Conservation (phyloP, 2,329 filamentous ascomycete species). For the Pleomassaria siparia region DNA sequence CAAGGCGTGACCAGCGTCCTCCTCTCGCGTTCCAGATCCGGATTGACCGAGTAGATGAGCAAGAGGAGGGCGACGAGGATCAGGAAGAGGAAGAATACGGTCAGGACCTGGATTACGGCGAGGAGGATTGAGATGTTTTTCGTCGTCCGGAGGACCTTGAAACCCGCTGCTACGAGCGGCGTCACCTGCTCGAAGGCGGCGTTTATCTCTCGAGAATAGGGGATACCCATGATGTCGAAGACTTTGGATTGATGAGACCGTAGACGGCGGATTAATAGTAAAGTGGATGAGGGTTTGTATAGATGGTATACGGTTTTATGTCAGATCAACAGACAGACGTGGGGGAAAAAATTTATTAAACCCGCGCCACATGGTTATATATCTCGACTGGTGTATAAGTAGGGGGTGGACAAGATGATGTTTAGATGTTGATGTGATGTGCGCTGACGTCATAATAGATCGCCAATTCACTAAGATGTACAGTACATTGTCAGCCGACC, state of each 20-base stretch:
- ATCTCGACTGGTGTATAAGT: no score
- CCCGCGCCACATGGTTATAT: no score
- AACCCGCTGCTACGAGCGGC: slow-evolving; percentile 53
- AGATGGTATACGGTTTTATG: no score
- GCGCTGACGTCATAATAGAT: no score
- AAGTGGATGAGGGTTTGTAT: no score
- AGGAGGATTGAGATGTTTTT: slow-evolving; percentile 54
- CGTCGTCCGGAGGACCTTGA: slow-evolving; percentile 52
- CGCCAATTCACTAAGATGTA: no score
- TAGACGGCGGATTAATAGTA: no score
- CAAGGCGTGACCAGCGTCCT: slow-evolving; percentile 47
- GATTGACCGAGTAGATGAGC: slow-evolving; percentile 51
- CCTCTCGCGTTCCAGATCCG: slow-evolving; percentile 49
- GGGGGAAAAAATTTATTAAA: no score
- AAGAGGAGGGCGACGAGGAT: slow-evolving; percentile 44
- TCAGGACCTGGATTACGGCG: slow-evolving; percentile 51
- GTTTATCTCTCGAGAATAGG: slow-evolving; percentile 56
- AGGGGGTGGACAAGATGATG: no score
- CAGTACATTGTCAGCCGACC: no score
- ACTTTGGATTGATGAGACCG: background rate
- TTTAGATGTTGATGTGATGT: no score
- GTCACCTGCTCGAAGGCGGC: slow-evolving; percentile 56
- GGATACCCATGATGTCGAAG: slow-evolving; percentile 49
- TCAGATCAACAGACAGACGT: no score
- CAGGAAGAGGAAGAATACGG: slow-evolving; percentile 44